Evolutionary conservation across 2,329 filamentous ascomycete genomes (phyloP).

Genomic region (Exophiala mesophila): DNA sequence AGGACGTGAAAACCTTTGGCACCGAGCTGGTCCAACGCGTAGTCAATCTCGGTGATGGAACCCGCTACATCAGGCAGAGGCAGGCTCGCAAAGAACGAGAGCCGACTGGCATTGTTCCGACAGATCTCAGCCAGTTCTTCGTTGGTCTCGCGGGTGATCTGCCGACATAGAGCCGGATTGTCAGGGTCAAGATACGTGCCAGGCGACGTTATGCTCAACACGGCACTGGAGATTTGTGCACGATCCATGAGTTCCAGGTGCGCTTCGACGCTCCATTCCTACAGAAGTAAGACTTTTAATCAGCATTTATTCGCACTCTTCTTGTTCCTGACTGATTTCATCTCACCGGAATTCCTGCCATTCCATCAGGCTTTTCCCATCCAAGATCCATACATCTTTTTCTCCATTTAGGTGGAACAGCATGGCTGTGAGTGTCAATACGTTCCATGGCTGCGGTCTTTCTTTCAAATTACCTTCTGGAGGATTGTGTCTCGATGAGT

Average conservation of each 20-base stretch:
- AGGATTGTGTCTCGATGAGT: too few relatives aligned
- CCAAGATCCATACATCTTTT: constrained; percentile 9
- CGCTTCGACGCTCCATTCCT: constrained; percentile 41
- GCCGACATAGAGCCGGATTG: constrained; percentile 34
- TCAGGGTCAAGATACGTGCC: constrained; percentile 42
- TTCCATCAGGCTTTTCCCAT: constrained; percentile 11
- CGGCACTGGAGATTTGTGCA: constrained; percentile 45
- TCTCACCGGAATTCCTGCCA: constrained; percentile 11
- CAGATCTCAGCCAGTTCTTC: constrained; percentile 25
- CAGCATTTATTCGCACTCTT: constrained; percentile 21
- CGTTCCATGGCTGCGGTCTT: too few relatives aligned
- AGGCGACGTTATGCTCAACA: constrained; percentile 51
- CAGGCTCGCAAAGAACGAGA: constrained; percentile 51
- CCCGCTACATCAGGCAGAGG: constrained; percentile 48
- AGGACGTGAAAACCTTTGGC: constrained; percentile 49
- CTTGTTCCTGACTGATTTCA: background rate
- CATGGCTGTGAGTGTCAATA: constrained; percentile 16
- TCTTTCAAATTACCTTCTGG: too few relatives aligned
- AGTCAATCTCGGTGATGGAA: constrained; percentile 45
- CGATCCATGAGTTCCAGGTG: constrained; percentile 49
- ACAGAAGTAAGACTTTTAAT: constrained; percentile 16
- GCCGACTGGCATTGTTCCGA: constrained; percentile 29
- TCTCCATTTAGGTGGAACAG: constrained; percentile 10
- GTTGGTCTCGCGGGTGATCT: constrained; percentile 34
- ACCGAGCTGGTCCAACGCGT: constrained; percentile 33